These are phyloP conservation scores for Cercospora beticola DNA, from an alignment of 2,329 filamentous ascomycete genomes.

Conservation along the genomic window DNA sequence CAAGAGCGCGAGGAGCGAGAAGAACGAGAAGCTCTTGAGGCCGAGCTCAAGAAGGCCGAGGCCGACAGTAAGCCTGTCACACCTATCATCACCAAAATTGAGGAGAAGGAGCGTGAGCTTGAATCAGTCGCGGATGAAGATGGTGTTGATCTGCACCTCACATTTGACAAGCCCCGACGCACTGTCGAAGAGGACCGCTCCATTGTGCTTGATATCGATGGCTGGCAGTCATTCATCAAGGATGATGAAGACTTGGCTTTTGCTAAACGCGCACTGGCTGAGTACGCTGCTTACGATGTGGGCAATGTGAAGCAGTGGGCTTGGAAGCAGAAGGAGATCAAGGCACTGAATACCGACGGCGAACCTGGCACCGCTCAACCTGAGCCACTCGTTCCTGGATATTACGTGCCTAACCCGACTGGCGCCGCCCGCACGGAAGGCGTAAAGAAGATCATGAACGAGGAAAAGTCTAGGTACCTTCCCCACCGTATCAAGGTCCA, in stretches of 20 bases:
- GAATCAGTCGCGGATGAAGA: conserved; percentile 46
- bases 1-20: conserved; percentile 59
- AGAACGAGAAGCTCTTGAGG: conserved; percentile 62
- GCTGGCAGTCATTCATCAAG: conserved; percentile 67
- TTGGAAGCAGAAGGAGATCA: conserved; percentile 71
- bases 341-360: conserved; percentile 63
- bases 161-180: conserved; percentile 57
- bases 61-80: conserved; percentile 32
- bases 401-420: conserved; percentile 81
- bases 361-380: conserved; percentile 54
- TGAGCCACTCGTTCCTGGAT: conserved; percentile 59
- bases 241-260: conserved; percentile 66
- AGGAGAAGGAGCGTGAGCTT: conserved; percentile 44
- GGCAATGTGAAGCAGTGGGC: conserved; percentile 64
- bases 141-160: conserved; percentile 62
- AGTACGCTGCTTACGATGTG: conserved; percentile 50
- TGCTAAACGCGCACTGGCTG: conserved; percentile 54
- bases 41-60: conserved; percentile 36
- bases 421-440: conserved; percentile 90
- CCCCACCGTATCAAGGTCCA: conserved; percentile 97
- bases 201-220: conserved; percentile 67
- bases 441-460: conserved; percentile 91
- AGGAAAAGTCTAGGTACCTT: conserved; percentile 96
- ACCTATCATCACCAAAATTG: conserved; percentile 40
- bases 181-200: conserved; percentile 66